Percentiles rank a stretch among this genome's conserved stretches.
These are phyloP conservation scores for Babesia ovis DNA, from an alignment of 169 alveolate genomes.

Conservation along the genomic window DNA sequence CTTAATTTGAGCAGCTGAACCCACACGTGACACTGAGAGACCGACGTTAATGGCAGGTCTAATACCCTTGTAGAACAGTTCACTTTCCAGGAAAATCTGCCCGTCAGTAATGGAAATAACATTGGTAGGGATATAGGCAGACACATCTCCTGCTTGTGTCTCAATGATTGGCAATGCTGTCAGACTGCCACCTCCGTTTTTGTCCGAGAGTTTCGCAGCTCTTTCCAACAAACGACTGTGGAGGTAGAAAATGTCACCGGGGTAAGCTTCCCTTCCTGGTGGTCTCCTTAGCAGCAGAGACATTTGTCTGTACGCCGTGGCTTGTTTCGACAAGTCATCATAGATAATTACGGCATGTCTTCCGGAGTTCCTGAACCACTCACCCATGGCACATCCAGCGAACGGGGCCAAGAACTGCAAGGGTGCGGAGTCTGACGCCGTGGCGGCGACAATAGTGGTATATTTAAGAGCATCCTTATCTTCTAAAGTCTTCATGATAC, in stretches of 20 bases:
- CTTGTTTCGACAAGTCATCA: conserved; percentile 97
- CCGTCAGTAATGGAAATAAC: conserved; percentile 98
- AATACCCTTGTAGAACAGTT: conserved; percentile 95
- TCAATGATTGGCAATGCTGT: conserved; percentile 98
- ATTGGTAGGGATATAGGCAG: conserved; percentile 98
- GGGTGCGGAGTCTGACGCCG: conserved; percentile 99
- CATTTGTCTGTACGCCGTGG: conserved; percentile 97
- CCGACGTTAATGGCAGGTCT: conserved; percentile 99
- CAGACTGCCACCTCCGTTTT: conserved; percentile 93
- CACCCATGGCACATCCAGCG: conserved; percentile 98
- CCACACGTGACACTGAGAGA: conserved; percentile 95
- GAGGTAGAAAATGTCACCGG: conserved; percentile 96
- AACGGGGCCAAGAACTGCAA: conserved; percentile 97
- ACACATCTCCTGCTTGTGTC: conserved; percentile 97
- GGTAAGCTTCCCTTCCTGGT: conserved; percentile 96
- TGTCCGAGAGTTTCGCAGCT: conserved; percentile 94
- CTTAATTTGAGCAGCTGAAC: conserved; percentile 94
- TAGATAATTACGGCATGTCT: conserved; percentile 94
- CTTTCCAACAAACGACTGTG: conserved; percentile 96
- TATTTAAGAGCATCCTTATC: conserved; percentile 90
- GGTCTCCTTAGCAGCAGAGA: conserved; percentile 93
- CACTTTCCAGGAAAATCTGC: conserved; percentile 95
- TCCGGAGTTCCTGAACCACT: conserved; percentile 96
- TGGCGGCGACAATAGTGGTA: conserved; percentile 95
- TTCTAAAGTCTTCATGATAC: conserved; percentile 85